phyloP scores from a whole-genome alignment of 345 rosid genomes.

The Cardiospermum halicacabum region DNA sequence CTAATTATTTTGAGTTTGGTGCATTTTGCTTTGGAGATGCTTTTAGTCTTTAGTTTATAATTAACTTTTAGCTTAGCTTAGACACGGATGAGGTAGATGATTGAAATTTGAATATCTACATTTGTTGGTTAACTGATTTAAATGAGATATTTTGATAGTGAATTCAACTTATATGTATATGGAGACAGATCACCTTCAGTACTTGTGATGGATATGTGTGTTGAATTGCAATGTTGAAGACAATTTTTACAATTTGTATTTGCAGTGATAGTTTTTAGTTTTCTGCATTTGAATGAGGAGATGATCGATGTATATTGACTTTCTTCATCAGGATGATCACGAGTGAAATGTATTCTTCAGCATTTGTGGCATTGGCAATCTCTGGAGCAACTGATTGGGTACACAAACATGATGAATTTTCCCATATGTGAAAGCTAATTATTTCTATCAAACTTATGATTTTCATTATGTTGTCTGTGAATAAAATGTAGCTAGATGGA shows the following conservation, averaged over 20 bases:
- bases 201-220: background rate
- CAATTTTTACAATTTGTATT: background rate
- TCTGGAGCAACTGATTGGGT: slow-evolving; percentile 97
- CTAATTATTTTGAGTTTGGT: background rate
- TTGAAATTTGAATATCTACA: background rate
- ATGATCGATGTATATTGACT: slow-evolving; percentile 1
- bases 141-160: background rate
- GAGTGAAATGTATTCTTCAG: slow-evolving; percentile 69
- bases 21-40: too few species aligned
- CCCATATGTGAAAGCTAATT: slow-evolving; percentile 1
- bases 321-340: slow-evolving; percentile 65
- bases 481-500: slow-evolving; percentile 79
- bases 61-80: background rate
- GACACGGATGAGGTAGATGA: background rate
- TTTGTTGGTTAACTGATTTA: background rate
- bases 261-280: background rate
- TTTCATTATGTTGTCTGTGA: slow-evolving; percentile 2
- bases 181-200: background rate
- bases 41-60: background rate
- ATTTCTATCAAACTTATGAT: background rate
- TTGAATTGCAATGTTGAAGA: background rate
- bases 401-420: slow-evolving; percentile 6
- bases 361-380: slow-evolving; percentile 63
- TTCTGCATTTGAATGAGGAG: slow-evolving; percentile 1
- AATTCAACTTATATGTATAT: background rate